phyloP scores from a whole-genome alignment of 345 rosid genomes.

The Camelina neglecta region DNA sequence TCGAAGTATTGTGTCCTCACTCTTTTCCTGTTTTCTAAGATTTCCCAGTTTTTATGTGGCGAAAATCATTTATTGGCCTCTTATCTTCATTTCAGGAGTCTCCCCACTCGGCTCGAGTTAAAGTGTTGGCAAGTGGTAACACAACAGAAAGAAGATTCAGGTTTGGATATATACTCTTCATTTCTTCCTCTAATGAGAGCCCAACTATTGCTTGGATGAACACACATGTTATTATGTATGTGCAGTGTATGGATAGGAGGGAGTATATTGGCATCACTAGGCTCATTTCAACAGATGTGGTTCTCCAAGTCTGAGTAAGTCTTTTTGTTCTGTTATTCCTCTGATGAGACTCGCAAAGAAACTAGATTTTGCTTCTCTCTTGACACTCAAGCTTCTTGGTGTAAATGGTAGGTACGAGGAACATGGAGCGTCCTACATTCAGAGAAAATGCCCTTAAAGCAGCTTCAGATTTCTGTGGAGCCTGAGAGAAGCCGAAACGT shows the following conservation, averaged over 20 bases:
- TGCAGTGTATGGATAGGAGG: slow-evolving; percentile 99
- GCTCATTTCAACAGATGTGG: slow-evolving; percentile 99
- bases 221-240: slow-evolving; percentile 20
- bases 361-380: slow-evolving; percentile 16
- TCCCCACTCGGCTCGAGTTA: slow-evolving; percentile 98
- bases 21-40: slow-evolving; percentile 3
- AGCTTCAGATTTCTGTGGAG: slow-evolving; percentile 7
- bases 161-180: slow-evolving; percentile 47
- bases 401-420: slow-evolving; percentile 80
- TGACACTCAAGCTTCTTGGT: slow-evolving; percentile 22
- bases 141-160: slow-evolving; percentile 90
- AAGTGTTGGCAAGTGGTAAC: slow-evolving; percentile 96
- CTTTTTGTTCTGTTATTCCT: background rate
- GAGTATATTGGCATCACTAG: slow-evolving; percentile 97
- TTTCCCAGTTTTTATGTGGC: background rate
- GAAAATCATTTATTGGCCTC: slow-evolving; percentile 10
- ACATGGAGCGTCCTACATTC: slow-evolving; percentile 94
- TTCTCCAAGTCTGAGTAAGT: slow-evolving; percentile 66
- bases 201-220: background rate
- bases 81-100: slow-evolving; percentile 67
- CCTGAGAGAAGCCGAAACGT: slow-evolving; percentile 23
- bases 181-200: slow-evolving; percentile 7
- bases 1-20: slow-evolving; percentile 62
- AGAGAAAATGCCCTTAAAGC: slow-evolving; percentile 89
- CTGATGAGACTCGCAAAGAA: slow-evolving; percentile 2